Base-by-base conservation (phyloP, 768 basidiomycete genomes). In the Leccinum arenicola region DNA sequence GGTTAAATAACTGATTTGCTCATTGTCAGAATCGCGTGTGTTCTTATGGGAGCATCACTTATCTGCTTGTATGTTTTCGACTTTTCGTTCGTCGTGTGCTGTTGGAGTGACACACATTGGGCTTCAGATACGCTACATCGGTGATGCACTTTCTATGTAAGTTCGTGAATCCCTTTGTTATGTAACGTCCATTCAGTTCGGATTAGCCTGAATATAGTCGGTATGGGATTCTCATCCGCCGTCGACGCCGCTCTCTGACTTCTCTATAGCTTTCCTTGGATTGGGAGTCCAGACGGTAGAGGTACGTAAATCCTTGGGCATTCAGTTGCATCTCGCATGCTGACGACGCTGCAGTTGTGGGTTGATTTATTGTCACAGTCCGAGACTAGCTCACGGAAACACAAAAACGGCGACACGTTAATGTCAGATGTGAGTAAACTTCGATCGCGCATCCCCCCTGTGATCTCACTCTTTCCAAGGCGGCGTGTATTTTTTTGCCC, bases 81-180 rank as follows among this genome's bases (percentile, higher is more conserved):
- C 6, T 52, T 47, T n/a, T 9, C 19, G 19, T 33, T 21, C 2
- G n/a, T 52, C 17, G 33, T 10, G 40, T 43, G n/a, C 7, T 21
- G 14, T 52, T n/a, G 14, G 17, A 35, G 12, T 52, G 19, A 43
- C 40, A 1, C 40, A 21, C 14, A 1, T 6, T 6, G 9, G 21
- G 19, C 25, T 3, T 14, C 14, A 70, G 67, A 68, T 68, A n/a
- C 68, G 68, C 8, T 68, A 67, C 15, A 54, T 69, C 1, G 68
- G 67, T n/a, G 56, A 69, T 35, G 56, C 35, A 3, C 23, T 70
- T 27, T 56, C 53, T 21, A 63, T 65, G 68, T 68, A 29, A 61
- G 68, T 29, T 8, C 25, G 23, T 12, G 6, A 5, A 27, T 36
- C 2, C 4, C 10, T 15, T 6, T 31, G 27, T 55, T 29, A 48